phyloP scores from a whole-genome alignment of 2,329 filamentous ascomycete species.

The Elsinoe fawcettii region DNA sequence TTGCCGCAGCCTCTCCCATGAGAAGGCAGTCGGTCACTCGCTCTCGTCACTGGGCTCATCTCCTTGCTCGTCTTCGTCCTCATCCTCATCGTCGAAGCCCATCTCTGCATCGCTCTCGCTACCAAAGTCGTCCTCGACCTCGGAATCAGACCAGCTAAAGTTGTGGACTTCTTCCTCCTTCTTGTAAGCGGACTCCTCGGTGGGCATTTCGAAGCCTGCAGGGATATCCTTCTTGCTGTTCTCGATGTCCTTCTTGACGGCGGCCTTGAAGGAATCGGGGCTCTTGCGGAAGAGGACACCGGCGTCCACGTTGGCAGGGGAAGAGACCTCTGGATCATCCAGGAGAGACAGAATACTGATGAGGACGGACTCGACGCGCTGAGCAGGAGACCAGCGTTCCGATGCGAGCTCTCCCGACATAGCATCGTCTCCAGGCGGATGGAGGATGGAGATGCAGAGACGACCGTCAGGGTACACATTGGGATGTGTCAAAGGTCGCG shows the following conservation, averaged over 20 bases:
- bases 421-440: conserved; percentile 82
- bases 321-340: conserved; percentile 88
- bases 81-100: conserved; percentile 49
- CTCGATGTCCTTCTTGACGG: conserved; percentile 62
- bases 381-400: conserved; percentile 89
- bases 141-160: conserved; percentile 59
- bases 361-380: conserved; percentile 89
- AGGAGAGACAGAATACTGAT: conserved; percentile 86
- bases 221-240: conserved; percentile 74
- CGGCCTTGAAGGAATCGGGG: conserved; percentile 59
- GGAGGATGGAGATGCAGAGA: conserved; percentile 93
- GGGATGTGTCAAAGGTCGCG: conserved; percentile 73
- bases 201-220: conserved; percentile 72
- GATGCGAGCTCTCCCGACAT: conserved; percentile 85
- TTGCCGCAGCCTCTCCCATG: neutral
- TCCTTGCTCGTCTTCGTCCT: conserved; percentile 47
- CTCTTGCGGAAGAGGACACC: conserved; percentile 75
- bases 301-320: conserved; percentile 90
- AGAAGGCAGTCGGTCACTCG: conserved; percentile 2
- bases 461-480: conserved; percentile 89
- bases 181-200: conserved; percentile 53
- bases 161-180: conserved; percentile 53
- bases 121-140: conserved; percentile 63
- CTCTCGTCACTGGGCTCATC: conserved; percentile 46
- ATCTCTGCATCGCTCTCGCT: conserved; percentile 53